Conservation (phyloP, 179 eudicot genomes). For the Silene vulgaris region DNA sequence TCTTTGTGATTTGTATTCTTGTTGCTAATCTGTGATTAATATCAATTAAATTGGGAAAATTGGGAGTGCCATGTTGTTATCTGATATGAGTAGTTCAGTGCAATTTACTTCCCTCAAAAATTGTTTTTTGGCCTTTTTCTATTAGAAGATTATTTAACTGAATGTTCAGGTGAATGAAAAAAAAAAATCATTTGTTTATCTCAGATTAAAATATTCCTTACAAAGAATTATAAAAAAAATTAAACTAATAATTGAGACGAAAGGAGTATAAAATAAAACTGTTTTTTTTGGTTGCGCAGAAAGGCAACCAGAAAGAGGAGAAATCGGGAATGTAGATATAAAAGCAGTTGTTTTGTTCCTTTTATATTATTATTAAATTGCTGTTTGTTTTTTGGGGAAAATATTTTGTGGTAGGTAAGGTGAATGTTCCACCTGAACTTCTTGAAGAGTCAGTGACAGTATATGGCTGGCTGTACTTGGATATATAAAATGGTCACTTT, state of each 20-base stretch:
- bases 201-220: too few relatives aligned
- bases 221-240: too few relatives aligned
- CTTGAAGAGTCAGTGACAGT: not conserved
- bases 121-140: not conserved
- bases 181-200: too few relatives aligned
- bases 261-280: too few relatives aligned
- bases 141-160: slow-evolving; percentile 2
- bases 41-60: too few relatives aligned
- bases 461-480: not conserved
- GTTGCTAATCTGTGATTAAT: not conserved
- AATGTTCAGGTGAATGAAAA: not conserved
- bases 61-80: not conserved
- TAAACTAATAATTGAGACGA: not conserved
- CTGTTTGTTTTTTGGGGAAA: not conserved
- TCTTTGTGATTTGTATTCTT: too few relatives aligned
- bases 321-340: too few relatives aligned
- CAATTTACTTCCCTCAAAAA: not conserved
- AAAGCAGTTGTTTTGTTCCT: not conserved
- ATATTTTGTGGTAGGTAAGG: not conserved
- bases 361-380: too few relatives aligned
- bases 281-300: not conserved
- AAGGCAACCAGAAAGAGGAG: not conserved
- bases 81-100: too few relatives aligned
- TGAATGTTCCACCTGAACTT: not conserved
- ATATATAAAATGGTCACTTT: too few relatives aligned